phyloP scores from a whole-genome alignment of 2,329 filamentous ascomycete genomes.

The Monascus ruber region DNA sequence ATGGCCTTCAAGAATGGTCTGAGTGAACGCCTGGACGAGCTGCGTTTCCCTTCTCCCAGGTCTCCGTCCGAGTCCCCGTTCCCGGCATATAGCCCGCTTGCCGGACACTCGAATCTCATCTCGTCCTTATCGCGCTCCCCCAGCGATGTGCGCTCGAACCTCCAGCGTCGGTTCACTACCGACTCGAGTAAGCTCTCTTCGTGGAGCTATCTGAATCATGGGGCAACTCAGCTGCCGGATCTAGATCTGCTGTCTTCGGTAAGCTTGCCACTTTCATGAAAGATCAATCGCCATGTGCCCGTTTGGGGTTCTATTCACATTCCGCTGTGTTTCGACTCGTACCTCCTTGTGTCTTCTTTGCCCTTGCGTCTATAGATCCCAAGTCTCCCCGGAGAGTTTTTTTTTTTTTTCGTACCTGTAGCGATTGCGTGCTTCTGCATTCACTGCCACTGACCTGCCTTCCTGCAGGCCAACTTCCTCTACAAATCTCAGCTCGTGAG shows the following conservation, averaged over 20 bases:
- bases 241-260: constrained; percentile 44
- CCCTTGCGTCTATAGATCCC: neutral
- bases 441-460: constrained; percentile 3
- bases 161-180: constrained; percentile 89
- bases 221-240: constrained; percentile 43
- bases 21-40: constrained; percentile 62
- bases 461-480: constrained; percentile 13
- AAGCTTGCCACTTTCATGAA: constrained; percentile 18
- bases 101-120: constrained; percentile 54
- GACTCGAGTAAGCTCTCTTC: constrained; percentile 76
- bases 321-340: too few relatives aligned
- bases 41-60: constrained; percentile 66
- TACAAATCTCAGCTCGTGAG: constrained; percentile 15
- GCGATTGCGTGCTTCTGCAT: neutral
- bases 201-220: constrained; percentile 52
- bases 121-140: constrained; percentile 43
- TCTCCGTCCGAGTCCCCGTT: constrained; percentile 67
- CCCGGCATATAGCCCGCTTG: constrained; percentile 62
- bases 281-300: neutral
- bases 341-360: neutral
- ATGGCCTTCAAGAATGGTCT: constrained; percentile 57
- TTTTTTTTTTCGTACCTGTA: constrained; percentile 1
- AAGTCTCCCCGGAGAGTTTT: neutral
- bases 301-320: too few relatives aligned
- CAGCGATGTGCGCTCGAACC: constrained; percentile 61